phyloP scores from a whole-genome alignment of 805 yeast genomes.

The Pichia insulana region DNA sequence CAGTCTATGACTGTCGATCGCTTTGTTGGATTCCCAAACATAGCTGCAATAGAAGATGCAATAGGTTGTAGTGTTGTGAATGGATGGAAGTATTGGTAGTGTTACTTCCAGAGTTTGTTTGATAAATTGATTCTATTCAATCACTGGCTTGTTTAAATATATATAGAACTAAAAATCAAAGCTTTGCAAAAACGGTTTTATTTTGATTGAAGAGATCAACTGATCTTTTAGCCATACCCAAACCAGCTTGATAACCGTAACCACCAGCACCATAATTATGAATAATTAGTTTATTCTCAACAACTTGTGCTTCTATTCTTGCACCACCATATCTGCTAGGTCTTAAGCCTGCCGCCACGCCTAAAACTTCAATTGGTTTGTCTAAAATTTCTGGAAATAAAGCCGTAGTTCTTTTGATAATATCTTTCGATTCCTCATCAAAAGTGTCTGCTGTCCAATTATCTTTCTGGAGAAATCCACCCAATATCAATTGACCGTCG shows the following conservation, averaged over 20 bases:
- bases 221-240: slow-evolving; percentile 46
- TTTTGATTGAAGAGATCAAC: slow-evolving; percentile 24
- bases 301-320: slow-evolving; percentile 49
- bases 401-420: slow-evolving; percentile 46
- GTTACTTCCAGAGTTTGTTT: no score
- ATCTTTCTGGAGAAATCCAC: slow-evolving; percentile 61
- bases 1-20: slow-evolving; percentile 23
- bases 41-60: slow-evolving; percentile 40
- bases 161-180: not conserved
- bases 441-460: slow-evolving; percentile 54
- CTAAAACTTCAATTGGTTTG: slow-evolving; percentile 39
- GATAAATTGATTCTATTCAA: no score
- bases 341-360: slow-evolving; percentile 64
- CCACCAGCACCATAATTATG: slow-evolving; percentile 71
- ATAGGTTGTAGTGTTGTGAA: slow-evolving; percentile 35
- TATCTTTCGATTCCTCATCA: slow-evolving; percentile 48
- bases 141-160: no score
- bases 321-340: slow-evolving; percentile 72
- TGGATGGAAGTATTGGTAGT: slow-evolving; percentile 58
- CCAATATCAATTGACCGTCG: slow-evolving; percentile 57
- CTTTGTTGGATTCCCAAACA: slow-evolving; percentile 31
- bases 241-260: slow-evolving; percentile 57
- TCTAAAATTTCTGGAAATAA: slow-evolving; percentile 41
- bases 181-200: slow-evolving; percentile 3
- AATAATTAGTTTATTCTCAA: slow-evolving; percentile 33